phyloP scores from a whole-genome alignment of 139 green algal genomes.

The Dunaliella primolecta region DNA sequence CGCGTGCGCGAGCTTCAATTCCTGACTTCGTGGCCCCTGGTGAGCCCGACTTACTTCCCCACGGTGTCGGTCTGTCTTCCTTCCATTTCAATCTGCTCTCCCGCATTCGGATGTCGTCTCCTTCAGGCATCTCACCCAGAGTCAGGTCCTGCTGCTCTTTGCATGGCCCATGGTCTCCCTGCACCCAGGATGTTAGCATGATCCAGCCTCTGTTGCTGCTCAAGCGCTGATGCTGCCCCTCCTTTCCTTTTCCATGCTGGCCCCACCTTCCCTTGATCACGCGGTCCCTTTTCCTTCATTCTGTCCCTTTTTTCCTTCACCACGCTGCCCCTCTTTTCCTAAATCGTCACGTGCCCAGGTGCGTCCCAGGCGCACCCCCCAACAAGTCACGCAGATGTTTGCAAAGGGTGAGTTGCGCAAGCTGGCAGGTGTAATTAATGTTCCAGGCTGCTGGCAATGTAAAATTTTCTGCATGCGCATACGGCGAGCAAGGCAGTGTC shows the following conservation, averaged over 20 bases:
- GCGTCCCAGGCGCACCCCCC: constrained; percentile 1
- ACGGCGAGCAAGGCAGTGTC: not conserved
- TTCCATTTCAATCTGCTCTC: no score
- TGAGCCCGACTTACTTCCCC: no score
- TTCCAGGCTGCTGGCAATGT: not conserved
- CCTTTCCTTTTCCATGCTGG: not conserved
- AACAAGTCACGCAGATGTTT: constrained; percentile 24
- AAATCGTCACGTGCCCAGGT: not conserved
- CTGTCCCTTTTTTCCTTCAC: not conserved
- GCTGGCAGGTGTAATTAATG: not conserved
- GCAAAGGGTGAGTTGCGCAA: constrained; percentile 17
- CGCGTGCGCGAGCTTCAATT: constrained; percentile 32
- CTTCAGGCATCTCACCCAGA: no score
- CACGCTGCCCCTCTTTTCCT: no score
- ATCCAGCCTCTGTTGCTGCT: no score
- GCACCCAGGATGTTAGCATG: not conserved
- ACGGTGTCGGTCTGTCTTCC: not conserved
- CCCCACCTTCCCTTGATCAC: not conserved
- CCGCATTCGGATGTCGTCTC: no score
- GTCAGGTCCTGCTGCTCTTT: not conserved
- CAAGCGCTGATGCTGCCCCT: not conserved
- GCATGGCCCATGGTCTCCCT: not conserved
- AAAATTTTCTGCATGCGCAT: not conserved
- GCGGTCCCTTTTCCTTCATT: not conserved
- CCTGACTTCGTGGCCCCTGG: constrained; percentile 26